Evolutionary conservation across 2,329 filamentous ascomycete species (phyloP), one percentile per base, ranked within the genome.

Genomic region (Xylariaceae sp.): DNA sequence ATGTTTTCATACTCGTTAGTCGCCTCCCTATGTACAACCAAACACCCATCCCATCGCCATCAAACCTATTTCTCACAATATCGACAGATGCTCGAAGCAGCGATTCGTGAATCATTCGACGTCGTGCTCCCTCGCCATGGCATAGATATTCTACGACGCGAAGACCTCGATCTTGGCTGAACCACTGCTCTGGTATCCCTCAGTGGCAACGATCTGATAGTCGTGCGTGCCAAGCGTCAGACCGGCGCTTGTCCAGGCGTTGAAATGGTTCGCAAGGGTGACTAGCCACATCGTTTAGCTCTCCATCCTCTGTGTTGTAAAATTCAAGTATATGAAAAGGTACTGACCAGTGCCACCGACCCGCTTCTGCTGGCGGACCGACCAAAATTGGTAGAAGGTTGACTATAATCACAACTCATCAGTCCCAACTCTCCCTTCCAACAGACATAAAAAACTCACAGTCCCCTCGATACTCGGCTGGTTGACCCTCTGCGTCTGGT

Each of bases 381-480:
- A 75, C 75, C 75, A 79, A 69, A 73, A 80, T 66, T 80, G 77
- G 62, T 74, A 68, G 66, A 80, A 79, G 47, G 75, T 79, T 45
- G 59, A 56, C 50, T 55, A 22, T 10, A 31, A n/a, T 18, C 22
- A 28, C 22, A 28, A 4, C 4, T 28, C n/a, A n/a, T 28, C 22
- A 28, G 22, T 28, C 22, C 7, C 22, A 7, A 28, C 7, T 28
- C 22, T 7, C 18, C 31, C 11, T 5, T 10, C 5, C 17, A 39
- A 18, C 9, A 16, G n/a, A 36, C 22, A 14, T 11, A 18, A 34
- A 13, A 14, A 45, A 50, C 53, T 54, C 22, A 53, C 51, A 28
- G 74, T 77, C 48, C 75, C 75, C 51, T 74, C 63, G 57, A 79
- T 78, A 44, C 67, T 71, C 18, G 74, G 73, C 60, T 69, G 63